Percentiles rank a stretch among this genome's conserved stretches.
phyloP scores from a whole-genome alignment of 768 basidiomycete genomes.

The Solioccasus polychromus region DNA sequence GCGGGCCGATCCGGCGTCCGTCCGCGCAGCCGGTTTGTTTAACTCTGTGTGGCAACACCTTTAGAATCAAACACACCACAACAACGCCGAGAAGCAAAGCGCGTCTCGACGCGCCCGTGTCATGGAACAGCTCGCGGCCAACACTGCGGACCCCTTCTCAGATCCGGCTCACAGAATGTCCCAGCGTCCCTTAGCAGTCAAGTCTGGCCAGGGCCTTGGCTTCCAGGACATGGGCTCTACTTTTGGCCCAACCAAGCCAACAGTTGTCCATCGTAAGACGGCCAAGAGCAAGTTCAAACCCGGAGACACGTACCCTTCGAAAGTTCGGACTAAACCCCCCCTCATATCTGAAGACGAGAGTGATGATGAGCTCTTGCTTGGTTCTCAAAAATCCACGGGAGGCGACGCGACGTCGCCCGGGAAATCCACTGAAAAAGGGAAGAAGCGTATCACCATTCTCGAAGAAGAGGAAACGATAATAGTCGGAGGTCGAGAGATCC shows the following conservation, averaged over 20 bases:
- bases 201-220: conserved; percentile 24
- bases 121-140: conserved; percentile 23
- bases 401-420: conserved; percentile 7
- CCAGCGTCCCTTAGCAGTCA: conserved; percentile 22
- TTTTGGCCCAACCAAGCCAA: conserved; percentile 9
- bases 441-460: background rate
- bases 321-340: background rate
- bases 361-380: conserved; percentile 29
- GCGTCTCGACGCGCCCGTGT: background rate
- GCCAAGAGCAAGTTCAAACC: conserved; percentile 12
- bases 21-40: conserved; percentile 10
- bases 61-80: conserved; percentile 27
- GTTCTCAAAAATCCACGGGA: conserved; percentile 20
- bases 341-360: conserved; percentile 16
- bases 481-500: conserved; percentile 13
- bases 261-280: background rate
- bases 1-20: conserved; percentile 2
- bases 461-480: conserved; percentile 10
- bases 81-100: conserved; percentile 22
- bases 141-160: conserved; percentile 1
- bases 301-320: background rate
- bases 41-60: conserved; percentile 18
- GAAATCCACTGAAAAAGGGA: conserved; percentile 15
- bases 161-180: conserved; percentile 23
- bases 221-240: conserved; percentile 27